Base-by-base conservation (phyloP, 2,329 filamentous ascomycete species). In the Aspergillus fumigatiaffinis region DNA sequence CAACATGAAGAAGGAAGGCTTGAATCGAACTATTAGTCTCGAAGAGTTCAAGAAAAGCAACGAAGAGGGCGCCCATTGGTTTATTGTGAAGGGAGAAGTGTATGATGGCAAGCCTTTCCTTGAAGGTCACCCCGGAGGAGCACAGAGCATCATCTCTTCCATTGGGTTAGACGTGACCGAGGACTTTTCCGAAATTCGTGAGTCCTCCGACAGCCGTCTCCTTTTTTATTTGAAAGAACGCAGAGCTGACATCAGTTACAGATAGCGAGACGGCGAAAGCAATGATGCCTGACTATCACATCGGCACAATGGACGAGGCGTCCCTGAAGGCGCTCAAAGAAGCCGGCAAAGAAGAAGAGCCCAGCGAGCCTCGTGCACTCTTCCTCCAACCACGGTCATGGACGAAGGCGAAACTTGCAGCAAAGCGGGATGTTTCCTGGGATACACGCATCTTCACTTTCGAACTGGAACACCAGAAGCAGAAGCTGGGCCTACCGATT, bases 141-240 rank as follows among this genome's bases (percentile, higher is more conserved):
- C 90, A 2, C 85, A 89, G 61, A 94, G 90, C 66, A 96, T 97
- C 68, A 82, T 88, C 53, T 87, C 87, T 28, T 90, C 88, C 3
- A 92, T 91, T n/a, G 91, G 87, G 0, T 80, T 90, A 66, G 92
- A 97, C 73, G 84, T 84, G 9, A 89, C 89, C 0, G 92, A 96
- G 67, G 92, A 97, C 64, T 97, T 96, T 71, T 84, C 95, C 77
- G 88, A 90, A 14, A 97, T 97, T 66, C 92, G 90, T 93, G 80
- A 81, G 89, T 81, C 38, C 52, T 7, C 8, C 17, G 14, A 38
- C n/a, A 8, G 9, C 38, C 4, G 42, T 32, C 4, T 50, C 17
- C 1, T n/a, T 9, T 9, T n/a, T 3, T 29, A 25, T 12, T 17
- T 26, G 52, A n/a, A 49, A 32, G 32, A n/a, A 14, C 55, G 52